Base-by-base conservation (phyloP, 306 rosid genomes). In the Hippophae tibetana region DNA sequence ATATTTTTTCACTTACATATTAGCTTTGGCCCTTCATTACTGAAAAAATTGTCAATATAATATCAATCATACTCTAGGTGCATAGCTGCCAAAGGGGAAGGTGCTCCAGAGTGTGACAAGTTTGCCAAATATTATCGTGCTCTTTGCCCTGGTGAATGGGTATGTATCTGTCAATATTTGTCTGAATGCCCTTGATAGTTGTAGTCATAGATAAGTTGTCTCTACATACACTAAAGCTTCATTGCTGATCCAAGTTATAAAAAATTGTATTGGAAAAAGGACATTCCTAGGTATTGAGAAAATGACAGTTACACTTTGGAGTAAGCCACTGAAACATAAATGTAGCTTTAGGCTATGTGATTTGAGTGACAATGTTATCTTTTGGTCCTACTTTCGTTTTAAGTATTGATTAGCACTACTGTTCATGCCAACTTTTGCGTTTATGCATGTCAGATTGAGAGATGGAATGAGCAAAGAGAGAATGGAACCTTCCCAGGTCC, bases 141-240 rank as follows among this genome's bases (percentile, higher is more conserved):
- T 70, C 96, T 92, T 66, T 92, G 99, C 83, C 99, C 99, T 54
- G 95, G 88, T 52, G 99, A 92, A 88, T 92, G 95, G 99, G 99
- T 92, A 85, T 65, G 87, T 65, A 51, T 69, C 62, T 73, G 61
- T 11, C 52, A 7, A 71, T 6, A 1, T 54, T 46, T 45, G 52
- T 68, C 38, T 31, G 5, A 31, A 31, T 31, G 38, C 5, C 38
- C 38, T 31, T 31, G 3, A 2, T 31, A 1, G 23, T 31, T 31
- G 38, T 31, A 31, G 38, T 31, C 38, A 4, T 31, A 2, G 38
- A 31, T 31, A 31, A 31, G 3, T 31, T 18, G 23, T 31, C 38
- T 31, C 38, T 31, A 31, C 38, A 31, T 2, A 31, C 38, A 31
- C 38, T 31, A 31, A 31, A 31, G 38, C 5, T 31, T 31, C 38